phyloP scores from a whole-genome alignment of 129 eudicot species.

The Silybum marianum region DNA sequence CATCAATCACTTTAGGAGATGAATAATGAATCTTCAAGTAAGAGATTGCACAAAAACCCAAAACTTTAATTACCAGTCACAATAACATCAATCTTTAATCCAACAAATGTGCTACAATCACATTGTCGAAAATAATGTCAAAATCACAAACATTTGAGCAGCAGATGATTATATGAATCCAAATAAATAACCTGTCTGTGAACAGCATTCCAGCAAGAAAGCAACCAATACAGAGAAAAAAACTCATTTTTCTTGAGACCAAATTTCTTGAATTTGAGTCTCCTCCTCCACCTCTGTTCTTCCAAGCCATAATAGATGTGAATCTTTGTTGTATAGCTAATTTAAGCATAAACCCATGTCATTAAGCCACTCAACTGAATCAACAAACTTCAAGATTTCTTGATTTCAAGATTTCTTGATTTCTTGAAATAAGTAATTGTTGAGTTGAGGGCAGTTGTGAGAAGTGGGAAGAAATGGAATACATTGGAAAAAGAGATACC shows the following conservation, averaged over 20 bases:
- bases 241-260: slow-evolving; percentile 58
- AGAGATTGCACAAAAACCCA: slow-evolving; percentile 10
- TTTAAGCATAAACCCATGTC: slow-evolving; percentile 17
- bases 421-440: background rate
- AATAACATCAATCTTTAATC: background rate
- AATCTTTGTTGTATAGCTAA: slow-evolving; percentile 13
- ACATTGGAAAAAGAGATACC: background rate
- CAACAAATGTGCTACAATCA: background rate
- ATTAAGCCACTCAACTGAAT: slow-evolving; percentile 15
- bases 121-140: background rate
- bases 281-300: slow-evolving; percentile 45
- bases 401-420: background rate
- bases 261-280: slow-evolving; percentile 54
- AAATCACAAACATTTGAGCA: slow-evolving; percentile 12
- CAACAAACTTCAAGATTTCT: background rate
- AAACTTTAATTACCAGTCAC: background rate
- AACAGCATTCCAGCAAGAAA: slow-evolving; percentile 93
- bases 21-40: background rate
- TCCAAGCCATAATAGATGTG: slow-evolving; percentile 68
- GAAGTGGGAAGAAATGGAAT: background rate
- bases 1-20: background rate
- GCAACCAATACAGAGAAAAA: slow-evolving; percentile 65
- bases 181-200: slow-evolving; percentile 68
- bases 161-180: background rate
- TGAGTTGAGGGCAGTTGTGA: slow-evolving; percentile 17